Percentiles rank a stretch among this genome's conserved stretches.
Conservation (phyloP, 352 stramenopile genomes). For the Phytopythium helicoides region DNA sequence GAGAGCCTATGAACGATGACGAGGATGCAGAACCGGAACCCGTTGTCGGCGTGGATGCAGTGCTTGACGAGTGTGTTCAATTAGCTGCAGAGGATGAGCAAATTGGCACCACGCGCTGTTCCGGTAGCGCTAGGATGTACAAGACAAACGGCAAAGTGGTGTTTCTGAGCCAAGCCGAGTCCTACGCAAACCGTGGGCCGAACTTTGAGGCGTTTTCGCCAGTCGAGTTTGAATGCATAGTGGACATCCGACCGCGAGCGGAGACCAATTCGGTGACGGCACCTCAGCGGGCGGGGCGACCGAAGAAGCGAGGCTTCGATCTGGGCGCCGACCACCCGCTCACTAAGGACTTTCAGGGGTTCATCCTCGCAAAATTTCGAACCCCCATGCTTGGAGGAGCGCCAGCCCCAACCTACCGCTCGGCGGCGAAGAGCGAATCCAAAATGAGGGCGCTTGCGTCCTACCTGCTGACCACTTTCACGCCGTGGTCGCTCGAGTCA, state of each 20-base stretch:
- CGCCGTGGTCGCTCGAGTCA: too few relatives aligned
- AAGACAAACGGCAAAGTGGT: background rate
- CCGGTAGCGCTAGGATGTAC: background rate
- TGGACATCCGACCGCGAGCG: background rate
- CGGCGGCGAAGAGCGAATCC: constrained; percentile 2
- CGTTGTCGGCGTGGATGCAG: background rate
- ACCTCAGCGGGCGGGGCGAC: background rate
- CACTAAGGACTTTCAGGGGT: constrained; percentile 8
- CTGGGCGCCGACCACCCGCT: constrained; percentile 4
- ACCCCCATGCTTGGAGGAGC: constrained; percentile 16
- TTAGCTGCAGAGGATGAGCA: background rate
- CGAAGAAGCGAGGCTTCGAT: constrained; percentile 6
- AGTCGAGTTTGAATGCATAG: background rate
- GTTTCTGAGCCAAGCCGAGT: background rate
- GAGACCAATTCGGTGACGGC: background rate
- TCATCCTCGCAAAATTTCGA: constrained; percentile 16
- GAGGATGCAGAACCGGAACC: background rate
- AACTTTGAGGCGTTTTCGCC: background rate
- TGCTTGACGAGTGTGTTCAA: background rate
- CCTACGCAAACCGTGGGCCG: background rate
- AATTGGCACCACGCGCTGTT: background rate
- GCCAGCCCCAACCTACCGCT: background rate
- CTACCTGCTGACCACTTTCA: constrained; percentile 3
- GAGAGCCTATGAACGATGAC: background rate
- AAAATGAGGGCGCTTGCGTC: constrained; percentile 2